Percentiles rank a stretch among this genome's conserved stretches.
Evolutionary conservation across 1,139 yeast genomes (phyloP).

Genomic region (Pichia inconspicua): DNA sequence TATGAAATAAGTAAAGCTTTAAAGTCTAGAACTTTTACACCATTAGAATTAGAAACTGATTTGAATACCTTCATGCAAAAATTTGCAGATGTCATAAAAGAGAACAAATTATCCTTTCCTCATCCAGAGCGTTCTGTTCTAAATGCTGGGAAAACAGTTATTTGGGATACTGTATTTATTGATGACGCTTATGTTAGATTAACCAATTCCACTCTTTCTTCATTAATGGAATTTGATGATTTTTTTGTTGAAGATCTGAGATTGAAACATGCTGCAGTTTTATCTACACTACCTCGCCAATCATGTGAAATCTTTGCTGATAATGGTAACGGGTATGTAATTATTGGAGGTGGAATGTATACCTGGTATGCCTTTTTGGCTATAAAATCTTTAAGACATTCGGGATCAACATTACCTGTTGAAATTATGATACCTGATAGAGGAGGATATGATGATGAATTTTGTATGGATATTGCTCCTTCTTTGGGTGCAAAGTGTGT

Average conservation of each 20-base stretch:
- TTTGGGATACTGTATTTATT: constrained; percentile 18
- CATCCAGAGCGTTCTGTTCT: constrained; percentile 19
- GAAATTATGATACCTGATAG: constrained; percentile 50
- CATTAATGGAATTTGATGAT: constrained; percentile 17
- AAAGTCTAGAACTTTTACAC: background rate
- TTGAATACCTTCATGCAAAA: constrained; percentile 15
- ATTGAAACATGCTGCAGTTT: constrained; percentile 18
- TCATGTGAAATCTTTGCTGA: constrained; percentile 19
- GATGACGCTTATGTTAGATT: constrained; percentile 15
- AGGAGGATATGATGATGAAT: constrained; percentile 38
- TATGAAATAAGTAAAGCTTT: constrained; percentile 6
- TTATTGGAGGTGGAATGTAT: constrained; percentile 54
- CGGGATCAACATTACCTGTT: constrained; percentile 49
- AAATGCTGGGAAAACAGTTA: constrained; percentile 20
- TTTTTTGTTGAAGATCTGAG: constrained; percentile 20
- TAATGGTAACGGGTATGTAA: constrained; percentile 49
- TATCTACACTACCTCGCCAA: constrained; percentile 14
- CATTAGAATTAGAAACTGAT: background rate
- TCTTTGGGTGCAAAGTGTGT: constrained; percentile 39
- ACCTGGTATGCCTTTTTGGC: constrained; percentile 47
- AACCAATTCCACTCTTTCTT: constrained; percentile 11
- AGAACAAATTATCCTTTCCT: constrained; percentile 10
- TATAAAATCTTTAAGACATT: constrained; percentile 41
- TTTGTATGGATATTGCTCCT: constrained; percentile 41
- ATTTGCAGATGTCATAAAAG: constrained; percentile 10